Base-by-base conservation (phyloP, 2,329 filamentous ascomycete genomes). In the Mycosphaerella sp. region DNA sequence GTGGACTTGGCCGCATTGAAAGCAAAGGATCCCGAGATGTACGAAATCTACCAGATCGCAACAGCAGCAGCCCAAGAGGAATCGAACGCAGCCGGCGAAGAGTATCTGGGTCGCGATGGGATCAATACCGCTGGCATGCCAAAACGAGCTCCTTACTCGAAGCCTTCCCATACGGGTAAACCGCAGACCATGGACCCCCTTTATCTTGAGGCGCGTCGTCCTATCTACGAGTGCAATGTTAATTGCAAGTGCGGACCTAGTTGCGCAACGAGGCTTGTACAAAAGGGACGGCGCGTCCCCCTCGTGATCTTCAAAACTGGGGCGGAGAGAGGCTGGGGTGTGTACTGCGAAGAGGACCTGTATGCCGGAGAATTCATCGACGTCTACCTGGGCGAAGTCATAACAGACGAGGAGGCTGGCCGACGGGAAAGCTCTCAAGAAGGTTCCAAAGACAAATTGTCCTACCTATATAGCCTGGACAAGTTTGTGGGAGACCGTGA, bases 151-250 rank as follows among this genome's bases (percentile, higher is more conserved):
- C 83, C 85, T 0, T 91, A 91, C 64, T 78, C 56, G 6, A 62
- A 59, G n/a, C 54, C 60, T 53, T 56, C 25, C 25, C 55, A 16
- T 30, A 37, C 8, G 6, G 48, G 14, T 13, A 41, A 41, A 54
- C 66, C 30, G 52, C 66, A 40, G 63, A 65, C 6, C 59, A 64
- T 21, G 17, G 57, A 62, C 62, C 61, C 17, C 0, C 74, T 73
- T 55, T 76, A 77, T 50, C 68, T 73, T 0, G 61, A 73, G 14
- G 62, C 64, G 0, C 63, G 73, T 0, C 59, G 66, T 10, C 64
- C 85, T 0, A 85, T 94, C 51, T 91, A 90, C 68, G 88, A 94
- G 63, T 94, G 88, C 64, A 88, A 93, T 60, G 71, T 77, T 2
- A 79, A 76, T 7, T 94, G 88, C 68, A 72, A 70, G 2, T 94